Base-by-base conservation (phyloP, 2,329 filamentous ascomycete genomes). In the Neoscytalidium dimidiatum region DNA sequence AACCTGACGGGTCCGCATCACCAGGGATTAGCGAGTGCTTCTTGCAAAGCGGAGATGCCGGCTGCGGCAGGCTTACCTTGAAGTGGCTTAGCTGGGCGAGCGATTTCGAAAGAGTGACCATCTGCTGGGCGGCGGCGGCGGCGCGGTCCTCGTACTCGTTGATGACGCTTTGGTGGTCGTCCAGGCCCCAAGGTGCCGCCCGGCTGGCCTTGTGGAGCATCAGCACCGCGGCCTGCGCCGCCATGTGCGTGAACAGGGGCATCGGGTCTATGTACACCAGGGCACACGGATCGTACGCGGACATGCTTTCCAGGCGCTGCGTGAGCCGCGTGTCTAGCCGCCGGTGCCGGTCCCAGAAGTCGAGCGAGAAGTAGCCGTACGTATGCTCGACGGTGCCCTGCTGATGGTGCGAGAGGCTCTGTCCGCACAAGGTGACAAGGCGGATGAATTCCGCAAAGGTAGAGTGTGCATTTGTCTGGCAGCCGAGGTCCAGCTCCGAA, bases 401-500 rank as follows among this genome's bases (percentile, higher is more conserved):
- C 49, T 64, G 62, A 21, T 64, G 35, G n/a, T 43, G 49, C 21
- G 31, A 41, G 19, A 64, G 62, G 21, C 31, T 35, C 31, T 43
- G 62, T 26, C 62, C 62, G 44, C 62, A 64, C 38, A 64, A 23
- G 17, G 75, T 76, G 26, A 73, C 74, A 5, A 78, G 68, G 17
- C 77, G 67, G 44, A 78, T 70, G 49, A 71, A 75, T 65, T 78
- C 74, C 11, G 69, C 69, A 31, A 78, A 77, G 0, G 75, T 69
- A 1, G 74, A 72, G 17, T 69, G 67, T 8, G 49, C 35, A 17
- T 41, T 72, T 14, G 62, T 58, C 49, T 69, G 64, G 56, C 64
- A 26, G 67, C 67, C 28, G 77, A 70, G 2, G 69, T 71, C 17
- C 7, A 48, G 44, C 35, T 78, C 76, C 1, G 71, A 66, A 4